These are phyloP conservation scores for Mortierella hygrophila DNA, from an alignment of 192 early-diverging fungal genomes.

Conservation along the genomic window DNA sequence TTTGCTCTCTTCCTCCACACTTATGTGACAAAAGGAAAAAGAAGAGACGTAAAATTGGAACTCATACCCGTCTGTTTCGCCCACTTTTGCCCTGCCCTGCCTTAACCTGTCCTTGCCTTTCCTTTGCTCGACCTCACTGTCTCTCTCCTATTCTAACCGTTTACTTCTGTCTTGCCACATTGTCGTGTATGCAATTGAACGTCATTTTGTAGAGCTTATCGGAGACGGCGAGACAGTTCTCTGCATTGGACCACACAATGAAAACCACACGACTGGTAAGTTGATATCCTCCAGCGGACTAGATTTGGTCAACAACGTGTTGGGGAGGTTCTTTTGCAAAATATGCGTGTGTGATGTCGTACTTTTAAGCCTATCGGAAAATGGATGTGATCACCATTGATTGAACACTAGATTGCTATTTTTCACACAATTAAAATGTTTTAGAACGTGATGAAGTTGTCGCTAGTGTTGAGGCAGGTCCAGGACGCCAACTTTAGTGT, in stretches of 20 bases:
- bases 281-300: not conserved
- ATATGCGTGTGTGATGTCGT: not conserved
- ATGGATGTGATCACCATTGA: not conserved
- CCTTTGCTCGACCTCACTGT: not conserved
- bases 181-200: not conserved
- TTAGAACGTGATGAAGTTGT: constrained; percentile 35
- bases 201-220: constrained; percentile 18
- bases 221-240: constrained; percentile 46
- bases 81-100: not conserved
- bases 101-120: too few species aligned
- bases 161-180: not conserved
- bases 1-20: not conserved
- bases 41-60: not conserved
- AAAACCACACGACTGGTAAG: constrained; percentile 40
- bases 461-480: constrained; percentile 25
- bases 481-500: constrained; percentile 46
- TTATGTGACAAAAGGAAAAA: not conserved
- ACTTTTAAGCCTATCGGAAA: not conserved
- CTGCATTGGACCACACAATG: constrained; percentile 31
- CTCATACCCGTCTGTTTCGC: not conserved
- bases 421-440: not conserved
- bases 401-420: not conserved
- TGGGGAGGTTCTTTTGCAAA: not conserved
- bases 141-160: not conserved
- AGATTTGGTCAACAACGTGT: not conserved